Evolutionary conservation across 371 early-diverging fungal species (phyloP).

Genomic region (Blyttiomyces sp.): DNA sequence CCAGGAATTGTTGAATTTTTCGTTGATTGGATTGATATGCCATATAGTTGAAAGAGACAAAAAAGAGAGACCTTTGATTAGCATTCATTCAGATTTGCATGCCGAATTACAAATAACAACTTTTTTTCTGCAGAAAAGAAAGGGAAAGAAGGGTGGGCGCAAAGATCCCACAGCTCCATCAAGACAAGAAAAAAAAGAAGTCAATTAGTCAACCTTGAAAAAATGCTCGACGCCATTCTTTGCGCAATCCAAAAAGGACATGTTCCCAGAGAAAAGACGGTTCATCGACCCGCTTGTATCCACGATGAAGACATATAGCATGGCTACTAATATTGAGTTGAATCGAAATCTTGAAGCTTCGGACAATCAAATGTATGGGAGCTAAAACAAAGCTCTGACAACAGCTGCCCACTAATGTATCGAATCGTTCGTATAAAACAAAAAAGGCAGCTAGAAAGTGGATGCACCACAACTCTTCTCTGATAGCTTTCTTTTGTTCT

Average conservation of each 20-base stretch:
- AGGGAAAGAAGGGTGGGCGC: neutral
- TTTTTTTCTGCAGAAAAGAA: neutral
- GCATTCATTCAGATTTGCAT: neutral
- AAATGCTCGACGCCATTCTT: constrained; percentile 70
- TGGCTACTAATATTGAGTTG: constrained; percentile 4
- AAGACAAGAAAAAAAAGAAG: neutral
- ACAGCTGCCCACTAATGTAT: neutral
- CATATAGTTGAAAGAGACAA: no score
- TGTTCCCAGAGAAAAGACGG: constrained; percentile 49
- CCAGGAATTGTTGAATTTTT: no score
- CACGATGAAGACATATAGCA: constrained; percentile 41
- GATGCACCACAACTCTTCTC: no score
- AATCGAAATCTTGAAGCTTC: neutral
- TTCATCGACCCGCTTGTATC: constrained; percentile 76
- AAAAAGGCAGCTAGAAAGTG: no score
- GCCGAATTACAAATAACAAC: neutral
- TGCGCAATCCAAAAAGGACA: constrained; percentile 61
- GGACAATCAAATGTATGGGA: neutral
- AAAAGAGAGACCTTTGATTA: no score
- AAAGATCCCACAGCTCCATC: neutral
- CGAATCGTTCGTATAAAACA: no score
- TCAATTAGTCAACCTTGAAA: constrained; percentile 58
- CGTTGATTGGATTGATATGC: no score
- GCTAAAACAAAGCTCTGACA: neutral
- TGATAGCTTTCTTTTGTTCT: no score